These are phyloP conservation scores for Arthrobotrys entomopaga DNA, from an alignment of 2,329 filamentous ascomycete genomes.

Conservation along the genomic window DNA sequence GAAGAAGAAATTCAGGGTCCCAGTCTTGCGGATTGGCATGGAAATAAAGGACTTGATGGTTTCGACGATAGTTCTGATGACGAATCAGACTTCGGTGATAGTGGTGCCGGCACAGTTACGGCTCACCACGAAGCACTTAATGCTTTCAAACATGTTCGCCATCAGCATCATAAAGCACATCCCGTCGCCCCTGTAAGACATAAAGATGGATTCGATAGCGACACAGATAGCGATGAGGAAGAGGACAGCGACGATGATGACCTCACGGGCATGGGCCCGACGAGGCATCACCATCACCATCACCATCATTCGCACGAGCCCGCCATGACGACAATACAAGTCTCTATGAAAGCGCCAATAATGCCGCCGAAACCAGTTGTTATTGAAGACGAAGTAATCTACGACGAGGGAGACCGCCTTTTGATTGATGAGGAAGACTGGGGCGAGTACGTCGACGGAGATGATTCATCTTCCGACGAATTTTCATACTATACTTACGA, in stretches of 20 bases:
- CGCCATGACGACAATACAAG: constrained; percentile 15
- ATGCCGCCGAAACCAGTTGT: background rate
- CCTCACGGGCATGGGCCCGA: constrained; percentile 18
- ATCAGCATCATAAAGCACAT: no score
- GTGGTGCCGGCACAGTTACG: background rate
- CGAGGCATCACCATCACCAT: background rate
- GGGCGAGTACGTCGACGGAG: constrained; percentile 37
- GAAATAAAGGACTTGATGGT: no score
- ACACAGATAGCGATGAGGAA: constrained; percentile 1
- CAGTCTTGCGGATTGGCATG: no score
- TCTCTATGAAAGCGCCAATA: constrained; percentile 5
- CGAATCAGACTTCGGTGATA: constrained; percentile 25
- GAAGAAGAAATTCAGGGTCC: no score
- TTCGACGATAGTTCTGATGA: constrained; percentile 3
- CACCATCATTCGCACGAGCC: background rate
- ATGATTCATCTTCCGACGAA: constrained; percentile 17
- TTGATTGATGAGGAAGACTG: constrained; percentile 45
- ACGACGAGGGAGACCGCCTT: constrained; percentile 35
- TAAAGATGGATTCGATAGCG: background rate
- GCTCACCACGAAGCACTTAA: background rate
- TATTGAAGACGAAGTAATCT: constrained; percentile 47
- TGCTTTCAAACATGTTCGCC: no score
- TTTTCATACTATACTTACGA: constrained; percentile 41
- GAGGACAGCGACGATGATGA: constrained; percentile 13
- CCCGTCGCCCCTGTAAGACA: background rate